Evolutionary conservation across 495 filamentous ascomycete species (phyloP), one percentile per base, ranked within the genome.

Genomic region (Delitschia confertaspora): DNA sequence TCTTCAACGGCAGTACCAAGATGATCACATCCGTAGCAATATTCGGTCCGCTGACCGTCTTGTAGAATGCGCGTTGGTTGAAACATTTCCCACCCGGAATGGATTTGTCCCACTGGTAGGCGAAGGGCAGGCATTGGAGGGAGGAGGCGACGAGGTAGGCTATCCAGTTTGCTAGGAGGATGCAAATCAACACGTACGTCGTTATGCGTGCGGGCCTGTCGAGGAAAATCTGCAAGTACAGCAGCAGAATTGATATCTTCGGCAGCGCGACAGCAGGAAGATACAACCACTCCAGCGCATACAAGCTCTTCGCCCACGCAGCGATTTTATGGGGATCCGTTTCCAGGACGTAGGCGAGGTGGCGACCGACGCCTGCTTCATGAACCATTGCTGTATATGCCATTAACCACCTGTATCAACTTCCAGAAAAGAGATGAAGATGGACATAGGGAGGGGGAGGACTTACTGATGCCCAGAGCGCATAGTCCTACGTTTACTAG

Each of bases 1-100:
- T 33, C 24, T 20, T 19, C 5, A 37, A 10, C 10, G 31, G 42
- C 13, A 45, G 20, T 4, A 38, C 18, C 9, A 45, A 5, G 13
- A 45, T 10, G 13, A 45, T 14, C 2, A 37, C 14, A 29, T 45
- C 42, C 14, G 42, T 45, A 22, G 38, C 1, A 8, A 45, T 23
- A 11, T 38, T 38, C 2, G 42, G 32, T 3, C 36, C 18, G 10
- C 4, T 8, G n/a, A 44, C 22, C 8, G 25, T 36, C 23, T 16
- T 31, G 30, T 45, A 45, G 8, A 22, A n/a, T 11, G 6, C 14
- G 10, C 13, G 24, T 1, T 26, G 1, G 3, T 45, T 22, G 2
- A 17, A 31, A 25, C 42, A 45, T 3, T 16, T 10, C 1, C 32
- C 33, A 10, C 42, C 42, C 2, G 18, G 9, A 8, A 45, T 45